Conservation (phyloP, 768 basidiomycete species). For the Rhizopogon sp. region DNA sequence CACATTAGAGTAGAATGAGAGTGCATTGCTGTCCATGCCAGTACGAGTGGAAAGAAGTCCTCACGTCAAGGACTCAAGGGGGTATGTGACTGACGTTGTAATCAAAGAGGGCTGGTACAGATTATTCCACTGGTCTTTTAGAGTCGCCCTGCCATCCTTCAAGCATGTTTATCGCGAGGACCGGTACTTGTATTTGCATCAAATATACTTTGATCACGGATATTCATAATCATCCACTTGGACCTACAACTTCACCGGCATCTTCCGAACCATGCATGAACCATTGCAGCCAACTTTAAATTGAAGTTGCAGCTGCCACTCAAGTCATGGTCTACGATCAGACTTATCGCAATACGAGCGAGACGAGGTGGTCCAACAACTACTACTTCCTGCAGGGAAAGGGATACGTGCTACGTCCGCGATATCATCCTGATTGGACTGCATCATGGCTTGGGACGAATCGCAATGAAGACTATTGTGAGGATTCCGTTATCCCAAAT, state of each 20-base stretch:
- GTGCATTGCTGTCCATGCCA: not conserved
- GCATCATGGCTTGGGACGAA: conserved; percentile 22
- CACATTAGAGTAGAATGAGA: conserved; percentile 1
- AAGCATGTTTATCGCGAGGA: not conserved
- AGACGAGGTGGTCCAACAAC: conserved; percentile 15
- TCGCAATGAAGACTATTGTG: not conserved
- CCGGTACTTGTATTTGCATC: not conserved
- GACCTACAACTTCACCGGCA: not conserved
- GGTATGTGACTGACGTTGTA: not conserved
- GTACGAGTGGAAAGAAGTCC: no score
- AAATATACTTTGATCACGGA: not conserved
- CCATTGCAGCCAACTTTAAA: not conserved
- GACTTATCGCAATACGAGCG: not conserved
- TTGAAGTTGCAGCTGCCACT: no score
- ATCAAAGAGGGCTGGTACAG: not conserved
- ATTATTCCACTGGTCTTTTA: not conserved
- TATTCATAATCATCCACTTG: not conserved
- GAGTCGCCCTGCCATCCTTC: not conserved
- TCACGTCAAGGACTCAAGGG: no score
- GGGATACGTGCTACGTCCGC: conserved; percentile 20
- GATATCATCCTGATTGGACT: conserved; percentile 21
- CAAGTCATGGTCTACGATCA: not conserved
- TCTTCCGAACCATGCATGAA: not conserved
- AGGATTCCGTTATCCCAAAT: not conserved
- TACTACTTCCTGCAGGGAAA: conserved; percentile 11